These are phyloP conservation scores for Cladosporium halotolerans DNA, from an alignment of 2,329 filamentous ascomycete species.

Conservation along the genomic window DNA sequence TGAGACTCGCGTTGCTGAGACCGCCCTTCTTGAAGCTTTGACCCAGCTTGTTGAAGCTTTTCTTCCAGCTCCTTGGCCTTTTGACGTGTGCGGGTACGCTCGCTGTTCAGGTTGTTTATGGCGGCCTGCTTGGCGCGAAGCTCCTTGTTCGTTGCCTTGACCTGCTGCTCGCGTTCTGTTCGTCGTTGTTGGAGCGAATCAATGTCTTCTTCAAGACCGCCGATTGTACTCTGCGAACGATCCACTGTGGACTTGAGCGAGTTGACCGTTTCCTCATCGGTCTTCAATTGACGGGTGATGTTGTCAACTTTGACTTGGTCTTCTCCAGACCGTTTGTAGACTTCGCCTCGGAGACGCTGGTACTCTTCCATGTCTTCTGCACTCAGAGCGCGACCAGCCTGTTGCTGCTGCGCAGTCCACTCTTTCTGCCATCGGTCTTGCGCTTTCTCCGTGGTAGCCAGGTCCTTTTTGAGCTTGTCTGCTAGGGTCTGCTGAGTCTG, in stretches of 20 bases:
- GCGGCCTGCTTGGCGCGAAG: constrained; percentile 86
- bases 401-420: constrained; percentile 76
- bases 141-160: constrained; percentile 62
- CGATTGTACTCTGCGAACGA: constrained; percentile 63
- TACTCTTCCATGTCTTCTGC: constrained; percentile 86
- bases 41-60: constrained; percentile 74
- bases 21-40: constrained; percentile 77
- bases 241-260: constrained; percentile 86
- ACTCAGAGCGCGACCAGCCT: constrained; percentile 79
- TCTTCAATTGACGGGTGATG: constrained; percentile 80
- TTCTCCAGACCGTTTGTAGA: constrained; percentile 72
- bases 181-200: constrained; percentile 63
- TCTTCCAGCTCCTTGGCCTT: constrained; percentile 85
- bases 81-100: constrained; percentile 73
- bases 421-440: constrained; percentile 83
- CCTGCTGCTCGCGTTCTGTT: constrained; percentile 53
- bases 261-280: constrained; percentile 83
- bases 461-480: constrained; percentile 70
- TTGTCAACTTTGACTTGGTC: constrained; percentile 81
- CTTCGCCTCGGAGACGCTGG: constrained; percentile 73
- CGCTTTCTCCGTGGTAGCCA: constrained; percentile 81
- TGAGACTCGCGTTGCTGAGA: constrained; percentile 80
- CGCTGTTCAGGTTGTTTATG: constrained; percentile 76
- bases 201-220: constrained; percentile 68
- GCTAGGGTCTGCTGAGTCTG: constrained; percentile 64